A percentile compares a stretch with the other conserved stretches of the same genome.
These are phyloP conservation scores for Talaromyces sp. DNA, from an alignment of 2,329 filamentous ascomycete genomes.

Conservation along the genomic window DNA sequence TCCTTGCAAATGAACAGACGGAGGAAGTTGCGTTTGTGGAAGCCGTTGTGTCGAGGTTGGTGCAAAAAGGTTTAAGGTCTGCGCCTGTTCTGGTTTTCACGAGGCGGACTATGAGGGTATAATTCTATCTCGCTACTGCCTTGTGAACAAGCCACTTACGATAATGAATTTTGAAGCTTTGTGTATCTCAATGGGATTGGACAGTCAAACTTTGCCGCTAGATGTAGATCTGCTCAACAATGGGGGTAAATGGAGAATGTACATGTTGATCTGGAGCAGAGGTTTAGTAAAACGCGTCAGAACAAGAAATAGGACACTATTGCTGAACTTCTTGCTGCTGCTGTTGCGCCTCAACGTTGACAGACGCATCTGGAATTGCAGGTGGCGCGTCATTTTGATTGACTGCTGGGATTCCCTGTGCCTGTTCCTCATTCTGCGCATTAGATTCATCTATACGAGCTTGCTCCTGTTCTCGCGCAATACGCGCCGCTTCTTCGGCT, in stretches of 20 bases:
- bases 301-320: background rate
- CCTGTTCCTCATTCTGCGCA: conserved; percentile 20
- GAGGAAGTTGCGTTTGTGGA: conserved; percentile 1
- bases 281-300: background rate
- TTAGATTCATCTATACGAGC: conserved; percentile 27
- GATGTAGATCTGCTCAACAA: background rate
- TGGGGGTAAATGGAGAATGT: background rate
- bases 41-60: conserved; percentile 18
- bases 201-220: background rate
- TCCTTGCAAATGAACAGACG: background rate
- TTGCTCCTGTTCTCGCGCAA: conserved; percentile 25
- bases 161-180: background rate
- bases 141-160: background rate
- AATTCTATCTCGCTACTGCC: background rate
- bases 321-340: background rate
- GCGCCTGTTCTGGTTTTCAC: conserved; percentile 17
- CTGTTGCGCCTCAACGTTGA: conserved; percentile 1
- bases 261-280: background rate
- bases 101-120: background rate
- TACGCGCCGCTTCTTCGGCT: conserved; percentile 43
- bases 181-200: background rate
- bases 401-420: background rate
- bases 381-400: conserved; percentile 19
- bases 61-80: conserved; percentile 21
- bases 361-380: background rate